A percentile compares a stretch with the other conserved stretches of the same genome.
These are phyloP conservation scores for Diplodia corticola DNA, from an alignment of 2,329 filamentous ascomycete species.

Conservation along the genomic window DNA sequence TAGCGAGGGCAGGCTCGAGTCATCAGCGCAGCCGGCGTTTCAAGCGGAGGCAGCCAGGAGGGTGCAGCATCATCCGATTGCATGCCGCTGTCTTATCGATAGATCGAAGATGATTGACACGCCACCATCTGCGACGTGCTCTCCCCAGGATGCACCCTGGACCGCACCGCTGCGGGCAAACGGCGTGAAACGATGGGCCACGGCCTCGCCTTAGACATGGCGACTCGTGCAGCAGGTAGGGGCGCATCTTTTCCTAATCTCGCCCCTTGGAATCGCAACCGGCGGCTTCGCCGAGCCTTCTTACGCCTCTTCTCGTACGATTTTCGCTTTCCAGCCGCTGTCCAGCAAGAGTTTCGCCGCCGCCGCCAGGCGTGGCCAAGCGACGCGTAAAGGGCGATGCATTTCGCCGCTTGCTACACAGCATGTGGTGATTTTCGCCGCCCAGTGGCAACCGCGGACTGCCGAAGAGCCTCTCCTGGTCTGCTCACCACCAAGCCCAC, in stretches of 20 bases:
- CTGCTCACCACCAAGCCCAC: neutral
- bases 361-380: neutral
- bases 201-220: neutral
- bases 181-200: slow-evolving; percentile 3
- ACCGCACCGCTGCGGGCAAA: neutral
- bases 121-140: slow-evolving; percentile 15
- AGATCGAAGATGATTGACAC: slow-evolving; percentile 13
- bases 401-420: neutral
- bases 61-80: neutral
- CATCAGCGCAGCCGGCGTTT: neutral
- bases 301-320: neutral
- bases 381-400: neutral
- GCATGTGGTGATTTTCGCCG: neutral
- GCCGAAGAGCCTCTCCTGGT: slow-evolving; percentile 14
- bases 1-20: neutral
- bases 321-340: neutral
- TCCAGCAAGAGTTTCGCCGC: neutral
- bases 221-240: neutral
- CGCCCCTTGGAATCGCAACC: neutral
- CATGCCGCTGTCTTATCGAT: slow-evolving; percentile 5
- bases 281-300: neutral
- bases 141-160: neutral
- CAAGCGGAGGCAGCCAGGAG: neutral
- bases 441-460: neutral
- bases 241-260: slow-evolving; percentile 3